These are phyloP conservation scores for Apiospora phragmitis DNA, from an alignment of 2,329 filamentous ascomycete species.

Conservation along the genomic window DNA sequence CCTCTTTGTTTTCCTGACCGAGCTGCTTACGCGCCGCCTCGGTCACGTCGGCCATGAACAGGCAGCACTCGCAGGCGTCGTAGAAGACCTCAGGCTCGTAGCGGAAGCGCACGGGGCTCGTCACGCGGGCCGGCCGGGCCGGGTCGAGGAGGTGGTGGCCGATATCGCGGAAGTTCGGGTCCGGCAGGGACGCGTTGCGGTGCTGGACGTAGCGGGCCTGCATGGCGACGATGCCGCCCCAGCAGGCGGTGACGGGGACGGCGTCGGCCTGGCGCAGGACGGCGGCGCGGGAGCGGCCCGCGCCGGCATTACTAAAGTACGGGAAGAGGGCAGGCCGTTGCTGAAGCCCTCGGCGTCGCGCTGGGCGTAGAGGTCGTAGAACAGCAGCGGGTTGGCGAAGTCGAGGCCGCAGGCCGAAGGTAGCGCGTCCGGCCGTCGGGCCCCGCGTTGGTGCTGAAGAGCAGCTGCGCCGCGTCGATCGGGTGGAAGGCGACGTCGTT, in stretches of 20 bases:
- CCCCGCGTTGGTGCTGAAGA: constrained; percentile 62
- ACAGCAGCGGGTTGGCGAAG: constrained; percentile 66
- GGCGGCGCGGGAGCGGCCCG: constrained; percentile 58
- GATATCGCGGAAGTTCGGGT: constrained; percentile 34
- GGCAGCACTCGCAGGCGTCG: constrained; percentile 66
- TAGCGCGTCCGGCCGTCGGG: constrained; percentile 56
- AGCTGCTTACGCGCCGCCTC: constrained; percentile 32
- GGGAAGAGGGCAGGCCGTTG: constrained; percentile 68
- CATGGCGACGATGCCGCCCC: constrained; percentile 75
- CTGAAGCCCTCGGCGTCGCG: constrained; percentile 66
- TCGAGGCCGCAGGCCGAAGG: constrained; percentile 72
- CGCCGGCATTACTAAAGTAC: constrained; percentile 58
- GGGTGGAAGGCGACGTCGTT: constrained; percentile 65
- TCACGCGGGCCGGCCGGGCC: constrained; percentile 27
- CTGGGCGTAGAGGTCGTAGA: constrained; percentile 74
- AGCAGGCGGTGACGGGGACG: constrained; percentile 72
- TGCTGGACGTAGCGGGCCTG: constrained; percentile 61
- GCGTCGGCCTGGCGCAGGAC: constrained; percentile 62
- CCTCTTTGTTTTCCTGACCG: too few species aligned
- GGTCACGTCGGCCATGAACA: constrained; percentile 52
- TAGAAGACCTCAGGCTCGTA: constrained; percentile 59
- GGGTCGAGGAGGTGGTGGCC: constrained; percentile 38
- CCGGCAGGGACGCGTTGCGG: constrained; percentile 30
- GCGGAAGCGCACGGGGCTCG: constrained; percentile 54
- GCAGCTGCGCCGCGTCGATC: constrained; percentile 52